These are phyloP conservation scores for Stachybotrys chartarum DNA, from an alignment of 2,329 filamentous ascomycete genomes.

Conservation along the genomic window DNA sequence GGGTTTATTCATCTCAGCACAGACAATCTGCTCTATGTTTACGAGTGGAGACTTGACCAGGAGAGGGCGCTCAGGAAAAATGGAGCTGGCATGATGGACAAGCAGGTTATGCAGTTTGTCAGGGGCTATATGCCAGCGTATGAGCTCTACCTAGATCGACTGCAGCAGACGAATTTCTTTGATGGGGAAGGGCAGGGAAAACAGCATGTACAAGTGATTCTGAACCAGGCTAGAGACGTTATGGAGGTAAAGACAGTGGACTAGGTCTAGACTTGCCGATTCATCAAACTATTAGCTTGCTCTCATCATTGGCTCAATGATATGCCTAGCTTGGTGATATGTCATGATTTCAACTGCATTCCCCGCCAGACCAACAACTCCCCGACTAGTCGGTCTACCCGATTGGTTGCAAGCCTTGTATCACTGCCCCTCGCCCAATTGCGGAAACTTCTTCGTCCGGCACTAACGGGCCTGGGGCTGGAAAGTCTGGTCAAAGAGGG, in stretches of 20 bases:
- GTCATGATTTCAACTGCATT: neutral
- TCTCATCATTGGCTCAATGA: neutral
- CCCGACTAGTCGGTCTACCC: neutral
- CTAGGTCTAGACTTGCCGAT: neutral
- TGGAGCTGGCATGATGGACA: conserved; percentile 15
- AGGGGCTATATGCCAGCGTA: conserved; percentile 17
- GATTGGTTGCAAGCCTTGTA: neutral
- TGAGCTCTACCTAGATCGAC: conserved; percentile 12
- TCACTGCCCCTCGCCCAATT: neutral
- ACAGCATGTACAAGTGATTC: conserved; percentile 8
- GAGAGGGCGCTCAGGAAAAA: conserved; percentile 11
- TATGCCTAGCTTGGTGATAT: neutral
- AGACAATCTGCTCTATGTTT: conserved; percentile 12
- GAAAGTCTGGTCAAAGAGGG: conserved; percentile 1
- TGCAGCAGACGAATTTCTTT: conserved; percentile 12
- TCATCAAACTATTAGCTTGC: neutral
- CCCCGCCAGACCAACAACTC: neutral
- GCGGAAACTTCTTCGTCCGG: conserved; percentile 9
- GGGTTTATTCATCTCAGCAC: conserved; percentile 14
- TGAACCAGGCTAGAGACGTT: conserved; percentile 6
- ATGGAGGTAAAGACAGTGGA: conserved; percentile 8
- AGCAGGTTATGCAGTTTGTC: conserved; percentile 13
- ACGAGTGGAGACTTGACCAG: conserved; percentile 13
- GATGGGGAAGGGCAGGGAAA: conserved; percentile 1
- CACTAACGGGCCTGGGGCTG: conserved; percentile 3